Evolutionary conservation across 1,139 yeast species (phyloP), one percentile per base, ranked within the genome.

Genomic region (Pichia sp.): DNA sequence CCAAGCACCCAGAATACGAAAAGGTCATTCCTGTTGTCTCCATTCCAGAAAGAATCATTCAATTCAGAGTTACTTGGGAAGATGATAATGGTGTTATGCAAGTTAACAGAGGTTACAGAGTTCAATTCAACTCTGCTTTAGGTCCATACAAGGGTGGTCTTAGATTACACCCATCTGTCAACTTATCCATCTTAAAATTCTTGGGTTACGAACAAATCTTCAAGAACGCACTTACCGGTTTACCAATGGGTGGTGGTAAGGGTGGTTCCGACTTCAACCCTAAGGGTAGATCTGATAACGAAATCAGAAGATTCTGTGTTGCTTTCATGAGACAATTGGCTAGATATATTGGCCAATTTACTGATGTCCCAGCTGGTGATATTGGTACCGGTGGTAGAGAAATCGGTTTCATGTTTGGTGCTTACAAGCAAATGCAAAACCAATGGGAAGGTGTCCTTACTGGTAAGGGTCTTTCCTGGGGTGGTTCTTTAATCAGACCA

Each of bases 71-170:
- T 49, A 77, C 85, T 46, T 92, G 98, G 98, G 97, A 92, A 73
- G 87, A 90, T 64, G 98, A 90, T 74, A 73, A 81, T 60, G 95
- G 95, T 58, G 82, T 78, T 61, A 74, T 86, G 64, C 94, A 88
- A 72, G 95, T 90, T 56, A 92, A 94, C 80, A 81, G 88, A 59
- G 98, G 97, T 66, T 92, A 77, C 86, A 81, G 98, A 74, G 97
- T 92, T 53, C 98, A 92, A 74, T 92, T 86, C 79, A 92, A 88
- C 81, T 87, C 96, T 47, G 95, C 97, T 49, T 78, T 92, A 58
- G 98, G 98, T 66, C 98, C 98, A 59, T 92, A 86, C 85, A 92
- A 92, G 76, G 98, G 98, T 65, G 98, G 98, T 66, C 79, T 92
- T 60, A 82, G 98, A 72, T 85, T 92, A 81, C 97, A 92, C 75